These are phyloP conservation scores for Botrytis byssoidea DNA, from an alignment of 2,329 filamentous ascomycete species.

Conservation along the genomic window DNA sequence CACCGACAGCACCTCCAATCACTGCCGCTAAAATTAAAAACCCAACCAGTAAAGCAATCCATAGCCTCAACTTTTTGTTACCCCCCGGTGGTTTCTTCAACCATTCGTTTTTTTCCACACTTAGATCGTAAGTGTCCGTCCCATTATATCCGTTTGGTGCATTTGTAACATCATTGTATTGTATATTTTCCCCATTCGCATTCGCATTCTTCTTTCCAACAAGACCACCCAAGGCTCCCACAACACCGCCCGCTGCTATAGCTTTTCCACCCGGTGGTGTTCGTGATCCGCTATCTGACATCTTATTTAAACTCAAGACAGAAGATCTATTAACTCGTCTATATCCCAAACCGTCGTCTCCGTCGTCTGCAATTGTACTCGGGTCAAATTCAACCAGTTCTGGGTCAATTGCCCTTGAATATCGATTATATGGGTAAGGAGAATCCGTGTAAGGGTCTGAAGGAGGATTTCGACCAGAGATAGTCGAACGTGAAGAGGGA, in stretches of 20 bases:
- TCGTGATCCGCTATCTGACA: constrained; percentile 28
- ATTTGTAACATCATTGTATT: constrained; percentile 34
- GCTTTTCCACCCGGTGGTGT: constrained; percentile 37
- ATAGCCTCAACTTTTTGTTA: constrained; percentile 67
- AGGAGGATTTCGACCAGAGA: constrained; percentile 31
- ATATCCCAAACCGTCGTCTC: constrained; percentile 75
- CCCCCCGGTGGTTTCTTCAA: constrained; percentile 56
- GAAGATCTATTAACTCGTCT: constrained; percentile 52
- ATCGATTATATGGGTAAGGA: constrained; percentile 32
- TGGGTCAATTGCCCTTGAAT: constrained; percentile 36
- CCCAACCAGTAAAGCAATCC: constrained; percentile 62
- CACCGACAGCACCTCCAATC: constrained; percentile 71
- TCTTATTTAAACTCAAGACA: constrained; percentile 42
- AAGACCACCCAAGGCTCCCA: constrained; percentile 35
- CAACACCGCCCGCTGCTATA: constrained; percentile 44
- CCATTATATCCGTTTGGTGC: constrained; percentile 24
- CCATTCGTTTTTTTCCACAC: constrained; percentile 65
- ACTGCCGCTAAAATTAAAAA: constrained; percentile 69
- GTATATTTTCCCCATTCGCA: constrained; percentile 28
- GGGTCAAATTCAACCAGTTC: constrained; percentile 52
- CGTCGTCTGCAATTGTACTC: constrained; percentile 79
- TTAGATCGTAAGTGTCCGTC: constrained; percentile 30
- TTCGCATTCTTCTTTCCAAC: constrained; percentile 33
- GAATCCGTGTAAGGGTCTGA: constrained; percentile 35
- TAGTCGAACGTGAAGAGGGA: constrained; percentile 32